Conservation (phyloP, 371 early-diverging fungal genomes). For the Mortierella sp. region DNA sequence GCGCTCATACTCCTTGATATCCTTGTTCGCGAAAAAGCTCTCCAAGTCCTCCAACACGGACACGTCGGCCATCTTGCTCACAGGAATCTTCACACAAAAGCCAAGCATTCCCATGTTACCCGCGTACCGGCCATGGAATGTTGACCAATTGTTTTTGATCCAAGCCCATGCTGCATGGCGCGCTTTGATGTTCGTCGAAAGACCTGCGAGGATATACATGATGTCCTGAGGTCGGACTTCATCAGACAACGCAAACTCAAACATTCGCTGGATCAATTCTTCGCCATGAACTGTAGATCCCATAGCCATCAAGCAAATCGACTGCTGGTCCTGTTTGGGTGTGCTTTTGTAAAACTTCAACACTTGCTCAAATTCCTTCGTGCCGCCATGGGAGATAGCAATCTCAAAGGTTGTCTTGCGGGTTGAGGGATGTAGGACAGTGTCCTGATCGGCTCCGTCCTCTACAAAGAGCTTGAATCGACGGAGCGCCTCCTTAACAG, state of each 20-base stretch:
- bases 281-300: slow-evolving; percentile 69
- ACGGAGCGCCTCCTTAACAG: slow-evolving; percentile 62
- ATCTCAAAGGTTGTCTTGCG: slow-evolving; percentile 80
- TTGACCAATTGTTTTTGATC: slow-evolving; percentile 30
- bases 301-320: slow-evolving; percentile 76
- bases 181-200: slow-evolving; percentile 66
- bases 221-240: slow-evolving; percentile 86
- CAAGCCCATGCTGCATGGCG: slow-evolving; percentile 81
- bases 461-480: slow-evolving; percentile 68
- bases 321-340: slow-evolving; percentile 74
- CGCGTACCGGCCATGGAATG: slow-evolving; percentile 65
- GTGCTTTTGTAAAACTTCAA: slow-evolving; percentile 76
- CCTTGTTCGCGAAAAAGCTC: slow-evolving; percentile 77
- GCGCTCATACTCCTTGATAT: slow-evolving; percentile 76
- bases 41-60: slow-evolving; percentile 74
- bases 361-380: slow-evolving; percentile 79
- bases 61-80: slow-evolving; percentile 69
- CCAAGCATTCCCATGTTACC: slow-evolving; percentile 80
- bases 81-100: slow-evolving; percentile 69
- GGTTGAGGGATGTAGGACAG: slow-evolving; percentile 79
- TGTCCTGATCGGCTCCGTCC: slow-evolving; percentile 59
- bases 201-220: slow-evolving; percentile 61
- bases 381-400: slow-evolving; percentile 72
- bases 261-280: slow-evolving; percentile 64
- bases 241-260: slow-evolving; percentile 72